Conservation (phyloP, 2,329 filamentous ascomycete species). For the Podosphaera aphanis region DNA sequence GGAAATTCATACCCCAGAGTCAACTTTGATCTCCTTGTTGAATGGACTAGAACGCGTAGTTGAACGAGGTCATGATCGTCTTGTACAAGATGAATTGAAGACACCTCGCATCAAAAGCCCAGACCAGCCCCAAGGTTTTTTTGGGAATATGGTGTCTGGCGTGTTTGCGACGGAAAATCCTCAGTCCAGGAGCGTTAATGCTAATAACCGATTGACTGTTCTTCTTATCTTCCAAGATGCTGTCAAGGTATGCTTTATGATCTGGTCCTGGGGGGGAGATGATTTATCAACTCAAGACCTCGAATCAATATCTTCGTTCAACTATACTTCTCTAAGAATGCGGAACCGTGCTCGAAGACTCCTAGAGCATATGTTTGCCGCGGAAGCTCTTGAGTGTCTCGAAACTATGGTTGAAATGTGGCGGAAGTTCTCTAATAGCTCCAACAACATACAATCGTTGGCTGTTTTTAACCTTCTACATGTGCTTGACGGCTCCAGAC, state of each 20-base stretch:
- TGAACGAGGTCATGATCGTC: constrained; percentile 62
- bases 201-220: constrained; percentile 81
- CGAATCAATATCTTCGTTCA: constrained; percentile 57
- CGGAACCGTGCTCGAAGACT: constrained; percentile 70
- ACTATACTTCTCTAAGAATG: constrained; percentile 75
- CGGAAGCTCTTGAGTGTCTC: constrained; percentile 77
- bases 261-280: constrained; percentile 80
- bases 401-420: constrained; percentile 79
- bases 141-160: constrained; percentile 82
- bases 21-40: constrained; percentile 62
- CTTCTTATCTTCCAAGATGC: constrained; percentile 93
- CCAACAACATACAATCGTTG: constrained; percentile 26
- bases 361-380: constrained; percentile 77
- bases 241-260: constrained; percentile 71
- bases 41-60: constrained; percentile 82
- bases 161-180: constrained; percentile 62
- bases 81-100: constrained; percentile 53
- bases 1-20: constrained; percentile 31
- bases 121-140: constrained; percentile 67
- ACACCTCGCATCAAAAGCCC: constrained; percentile 49
- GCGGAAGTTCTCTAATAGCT: constrained; percentile 29
- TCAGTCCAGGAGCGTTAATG: constrained; percentile 60
- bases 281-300: constrained; percentile 36
- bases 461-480: constrained; percentile 71
- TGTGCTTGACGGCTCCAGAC: constrained; percentile 72